phyloP scores from a whole-genome alignment of 2,329 filamentous ascomycete species.

The Chrysoporthe puriensis region DNA sequence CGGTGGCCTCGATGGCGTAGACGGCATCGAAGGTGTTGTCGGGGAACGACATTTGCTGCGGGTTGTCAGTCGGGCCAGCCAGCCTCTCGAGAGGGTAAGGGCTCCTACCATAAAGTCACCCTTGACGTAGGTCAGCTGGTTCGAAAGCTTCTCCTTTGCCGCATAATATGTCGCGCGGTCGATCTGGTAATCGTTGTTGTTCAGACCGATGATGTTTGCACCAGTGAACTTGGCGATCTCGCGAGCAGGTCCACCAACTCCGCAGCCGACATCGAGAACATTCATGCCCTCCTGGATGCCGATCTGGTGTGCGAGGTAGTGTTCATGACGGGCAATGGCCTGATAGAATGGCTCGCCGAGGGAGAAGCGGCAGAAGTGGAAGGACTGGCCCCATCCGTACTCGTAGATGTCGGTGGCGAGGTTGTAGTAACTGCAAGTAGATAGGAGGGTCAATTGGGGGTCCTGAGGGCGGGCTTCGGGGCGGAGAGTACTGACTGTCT shows the following conservation, averaged over 20 bases:
- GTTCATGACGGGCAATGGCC: constrained; percentile 94
- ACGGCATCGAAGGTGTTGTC: constrained; percentile 92
- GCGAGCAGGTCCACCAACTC: constrained; percentile 91
- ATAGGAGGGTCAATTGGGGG: constrained; percentile 30
- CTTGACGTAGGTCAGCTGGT: constrained; percentile 87
- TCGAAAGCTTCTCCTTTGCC: constrained; percentile 74
- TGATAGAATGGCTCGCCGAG: constrained; percentile 84
- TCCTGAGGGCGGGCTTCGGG: not conserved
- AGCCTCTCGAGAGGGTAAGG: no score
- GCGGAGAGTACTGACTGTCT: constrained; percentile 70
- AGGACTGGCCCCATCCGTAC: constrained; percentile 93
- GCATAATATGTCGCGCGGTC: constrained; percentile 89
- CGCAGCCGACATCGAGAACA: constrained; percentile 94
- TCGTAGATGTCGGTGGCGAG: constrained; percentile 96
- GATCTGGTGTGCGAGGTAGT: constrained; percentile 92
- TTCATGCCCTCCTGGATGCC: constrained; percentile 83
- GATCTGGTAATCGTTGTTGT: constrained; percentile 99
- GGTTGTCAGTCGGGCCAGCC: not conserved
- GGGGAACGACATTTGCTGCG: constrained; percentile 88
- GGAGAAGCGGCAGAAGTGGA: constrained; percentile 97
- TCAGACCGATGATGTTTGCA: constrained; percentile 85
- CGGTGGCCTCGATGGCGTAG: constrained; percentile 96
- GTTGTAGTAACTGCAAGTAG: constrained; percentile 79
- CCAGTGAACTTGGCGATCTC: constrained; percentile 97
- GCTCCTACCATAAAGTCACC: constrained; percentile 87